These are phyloP conservation scores for Aspergillus sp. DNA, from an alignment of 2,329 filamentous ascomycete species.

Conservation along the genomic window DNA sequence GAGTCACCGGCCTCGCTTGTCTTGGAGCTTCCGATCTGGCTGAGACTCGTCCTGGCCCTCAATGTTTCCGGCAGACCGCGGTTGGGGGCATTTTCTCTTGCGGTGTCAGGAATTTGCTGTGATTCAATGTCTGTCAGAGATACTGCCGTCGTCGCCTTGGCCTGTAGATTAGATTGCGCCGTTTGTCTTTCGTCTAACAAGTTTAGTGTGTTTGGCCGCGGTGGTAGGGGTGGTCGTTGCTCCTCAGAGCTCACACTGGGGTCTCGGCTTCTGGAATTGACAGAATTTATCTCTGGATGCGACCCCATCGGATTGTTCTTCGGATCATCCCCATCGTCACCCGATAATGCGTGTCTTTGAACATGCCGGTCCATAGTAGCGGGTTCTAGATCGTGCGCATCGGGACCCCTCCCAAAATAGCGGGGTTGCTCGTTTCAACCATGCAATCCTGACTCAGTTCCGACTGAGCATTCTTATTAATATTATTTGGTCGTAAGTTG, in stretches of 20 bases:
- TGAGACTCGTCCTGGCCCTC: slow-evolving; percentile 31
- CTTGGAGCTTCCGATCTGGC: slow-evolving; percentile 39
- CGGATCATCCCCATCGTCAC: background rate
- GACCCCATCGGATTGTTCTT: too few species aligned
- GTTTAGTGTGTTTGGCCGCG: slow-evolving; percentile 36
- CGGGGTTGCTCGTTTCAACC: background rate
- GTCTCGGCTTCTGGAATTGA: slow-evolving; percentile 11
- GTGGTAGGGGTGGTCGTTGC: slow-evolving; percentile 40
- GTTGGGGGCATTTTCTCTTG: slow-evolving; percentile 54
- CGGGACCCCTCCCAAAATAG: background rate
- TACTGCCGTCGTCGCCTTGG: slow-evolving; percentile 75
- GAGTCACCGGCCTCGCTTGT: slow-evolving; percentile 47
- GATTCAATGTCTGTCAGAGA: slow-evolving; percentile 76
- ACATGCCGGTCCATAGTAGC: background rate
- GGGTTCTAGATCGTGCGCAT: background rate
- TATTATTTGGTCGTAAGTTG: background rate
- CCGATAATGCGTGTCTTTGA: background rate
- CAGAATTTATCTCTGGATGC: slow-evolving; percentile 5
- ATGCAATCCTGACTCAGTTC: background rate
- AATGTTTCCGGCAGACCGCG: slow-evolving; percentile 23
- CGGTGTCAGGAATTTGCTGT: slow-evolving; percentile 63
- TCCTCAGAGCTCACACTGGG: slow-evolving; percentile 25
- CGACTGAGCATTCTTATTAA: background rate
- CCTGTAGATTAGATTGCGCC: slow-evolving; percentile 37
- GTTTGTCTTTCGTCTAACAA: slow-evolving; percentile 29